Conservation (phyloP, 805 yeast species). For the Nakazawaea sp. region DNA sequence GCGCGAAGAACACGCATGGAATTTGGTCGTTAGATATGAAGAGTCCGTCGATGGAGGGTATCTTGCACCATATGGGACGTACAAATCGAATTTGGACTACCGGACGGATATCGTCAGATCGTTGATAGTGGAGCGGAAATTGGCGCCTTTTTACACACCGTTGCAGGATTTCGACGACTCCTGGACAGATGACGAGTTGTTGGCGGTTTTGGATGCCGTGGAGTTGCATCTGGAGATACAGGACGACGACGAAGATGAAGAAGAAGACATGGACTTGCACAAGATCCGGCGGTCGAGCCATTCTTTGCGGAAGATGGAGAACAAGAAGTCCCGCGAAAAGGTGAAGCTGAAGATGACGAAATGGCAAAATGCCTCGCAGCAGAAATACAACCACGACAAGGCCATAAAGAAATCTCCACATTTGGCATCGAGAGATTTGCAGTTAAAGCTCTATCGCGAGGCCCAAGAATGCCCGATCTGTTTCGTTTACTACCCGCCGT, state of each 20-base stretch:
- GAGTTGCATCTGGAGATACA: conserved; percentile 52
- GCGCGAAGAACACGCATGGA: conserved; percentile 47
- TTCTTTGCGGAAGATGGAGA: conserved; percentile 41
- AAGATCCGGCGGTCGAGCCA: conserved; percentile 44
- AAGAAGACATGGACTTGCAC: conserved; percentile 58
- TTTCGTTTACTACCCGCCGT: conserved; percentile 76
- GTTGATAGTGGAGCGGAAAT: conserved; percentile 57
- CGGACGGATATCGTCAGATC: conserved; percentile 66
- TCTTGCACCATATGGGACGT: conserved; percentile 87
- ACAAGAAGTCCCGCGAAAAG: conserved; percentile 32
- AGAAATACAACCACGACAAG: conserved; percentile 24
- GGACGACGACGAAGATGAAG: conserved; percentile 43
- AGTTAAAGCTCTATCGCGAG: conserved; percentile 54
- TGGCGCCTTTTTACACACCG: conserved; percentile 91
- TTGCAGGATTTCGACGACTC: conserved; percentile 66
- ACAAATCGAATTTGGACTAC: conserved; percentile 70
- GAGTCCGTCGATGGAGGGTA: conserved; percentile 93
- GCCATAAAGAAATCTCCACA: conserved; percentile 22
- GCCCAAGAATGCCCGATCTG: conserved; percentile 92
- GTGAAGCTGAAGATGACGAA: conserved; percentile 31
- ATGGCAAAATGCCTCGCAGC: conserved; percentile 29
- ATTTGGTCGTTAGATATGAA: conserved; percentile 49
- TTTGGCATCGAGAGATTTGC: conserved; percentile 36
- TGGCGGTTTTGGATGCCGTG: conserved; percentile 40
- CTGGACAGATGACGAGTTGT: conserved; percentile 69